Percentiles rank a stretch among this genome's conserved stretches.
These are phyloP conservation scores for Candida adriatica DNA, from an alignment of 805 yeast species.

Conservation along the genomic window DNA sequence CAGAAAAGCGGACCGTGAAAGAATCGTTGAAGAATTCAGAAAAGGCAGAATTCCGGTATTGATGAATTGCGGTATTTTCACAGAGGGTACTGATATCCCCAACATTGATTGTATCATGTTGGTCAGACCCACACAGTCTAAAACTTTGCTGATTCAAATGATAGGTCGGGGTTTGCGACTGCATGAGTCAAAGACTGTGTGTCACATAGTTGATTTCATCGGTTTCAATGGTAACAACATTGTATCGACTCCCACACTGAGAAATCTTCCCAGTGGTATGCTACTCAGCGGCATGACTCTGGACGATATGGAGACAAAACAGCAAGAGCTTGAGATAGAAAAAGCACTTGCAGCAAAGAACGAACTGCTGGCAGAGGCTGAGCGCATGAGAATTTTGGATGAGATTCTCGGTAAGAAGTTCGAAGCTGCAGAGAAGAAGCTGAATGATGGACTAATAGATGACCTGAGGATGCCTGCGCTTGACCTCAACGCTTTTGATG, in stretches of 20 bases:
- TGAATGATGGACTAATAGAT: not conserved
- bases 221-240: constrained; percentile 50
- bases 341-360: not conserved
- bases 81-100: constrained; percentile 95
- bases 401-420: not conserved
- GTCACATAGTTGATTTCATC: constrained; percentile 77
- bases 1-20: constrained; percentile 40
- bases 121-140: constrained; percentile 76
- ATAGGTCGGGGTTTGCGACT: constrained; percentile 81
- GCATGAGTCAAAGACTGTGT: constrained; percentile 51
- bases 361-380: too few species aligned
- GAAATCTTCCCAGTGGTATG: constrained; percentile 24
- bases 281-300: constrained; percentile 26
- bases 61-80: constrained; percentile 83
- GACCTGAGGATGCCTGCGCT: not conserved
- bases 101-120: constrained; percentile 73
- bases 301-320: constrained; percentile 24
- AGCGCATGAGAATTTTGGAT: not conserved
- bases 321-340: not conserved
- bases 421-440: not conserved
- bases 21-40: constrained; percentile 50
- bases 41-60: constrained; percentile 61
- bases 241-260: constrained; percentile 47
- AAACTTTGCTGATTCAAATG: constrained; percentile 74
- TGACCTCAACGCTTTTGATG: constrained; percentile 1